Base-by-base conservation (phyloP, 768 basidiomycete genomes). In the Melanogaster broomeanus region DNA sequence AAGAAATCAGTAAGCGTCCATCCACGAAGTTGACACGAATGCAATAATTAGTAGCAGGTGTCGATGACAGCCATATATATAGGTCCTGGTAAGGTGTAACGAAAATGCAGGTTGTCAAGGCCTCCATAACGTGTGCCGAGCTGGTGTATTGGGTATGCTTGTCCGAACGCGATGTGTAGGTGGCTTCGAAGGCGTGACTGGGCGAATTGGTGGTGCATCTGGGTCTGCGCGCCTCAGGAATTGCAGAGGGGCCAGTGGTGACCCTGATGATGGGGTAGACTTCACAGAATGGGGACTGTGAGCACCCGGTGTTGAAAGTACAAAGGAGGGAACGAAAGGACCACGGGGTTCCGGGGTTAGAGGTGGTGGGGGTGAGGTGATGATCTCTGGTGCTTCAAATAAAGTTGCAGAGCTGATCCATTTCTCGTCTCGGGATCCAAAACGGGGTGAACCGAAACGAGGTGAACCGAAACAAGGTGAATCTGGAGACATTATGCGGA, bases 361-460 rank as follows among this genome's bases (percentile, higher is more conserved):
- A 44, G 84, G 85, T 53, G 67, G 62, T 3, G 63, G 83, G 55
- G 70, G 60, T 18, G 64, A 56, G 1, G 53, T 69, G 61, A 57
- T 61, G 31, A 66, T 60, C 52, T 81, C 80, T 19, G 75, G 66
- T 12, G 79, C 74, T 61, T 88, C 85, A 24, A 85, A 70, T 12
- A 93, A 72, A 4, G 84, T 87, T 3, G 85, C 72, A 21, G 91
- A 87, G 59, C 83, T 92, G 49, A 93, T 92, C 91, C 91, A 93
- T 57, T 81, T 87, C 61, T 91, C 87, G 54, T 87, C 86, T 49
- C 75, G 77, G 3, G 70, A 60, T 35, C 69, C 74, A 18, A 72
- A 45, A 4, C 70, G 66, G 34, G 68, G 67, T 42, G 71, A 67
- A 24, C 78, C 74, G 37, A 74, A 70, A 39, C 71, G 77, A 18